Base-by-base conservation (phyloP, 371 early-diverging fungal genomes). In the Syncephalastrum contaminatum region DNA sequence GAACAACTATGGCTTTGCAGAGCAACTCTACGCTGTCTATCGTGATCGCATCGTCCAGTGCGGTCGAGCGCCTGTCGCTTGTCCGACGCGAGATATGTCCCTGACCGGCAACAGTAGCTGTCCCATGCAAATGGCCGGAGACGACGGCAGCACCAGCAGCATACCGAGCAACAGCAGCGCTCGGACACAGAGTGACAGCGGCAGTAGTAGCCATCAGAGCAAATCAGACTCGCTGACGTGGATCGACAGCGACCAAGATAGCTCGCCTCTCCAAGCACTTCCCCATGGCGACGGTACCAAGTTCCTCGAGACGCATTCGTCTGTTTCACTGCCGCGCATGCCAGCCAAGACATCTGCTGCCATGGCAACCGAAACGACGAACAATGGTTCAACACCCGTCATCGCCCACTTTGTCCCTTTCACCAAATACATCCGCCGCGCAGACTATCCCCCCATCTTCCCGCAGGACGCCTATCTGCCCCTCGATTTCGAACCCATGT, bases 21-120 rank as follows among this genome's bases (percentile, higher is more conserved):
- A 84, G 48, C 73, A 75, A 25, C 49, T 84, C 5, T 74, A 66
- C 53, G 76, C 81, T 13, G 61, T 81, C 43, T 70, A 75, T 44
- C 52, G 65, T n/a, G 67, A 72, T 25, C 48, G 74, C 27, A 77
- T 84, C 46, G 55, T 80, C 48, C 72, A 79, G 53, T 80, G 82
- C 40, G 84, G 84, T 56, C 69, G 25, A 52, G 56, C 5, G 52
- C 44, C 42, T 36, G 57, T 15, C 56, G 54, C 60, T 30, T 30
- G 10, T 30, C 36, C 36, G 4, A 13, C 19, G n/a, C 46, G 51
- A 15, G 36, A 51, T 39, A 30, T 22, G 36, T 13, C 57, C 56
- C 18, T 22, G 43, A 42, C 15, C 21, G 22, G 8, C 46, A n/a
- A 3, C 20, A 10, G 36, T 8, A 12, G 0, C 7, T 25, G n/a